Percentiles rank a stretch among this genome's conserved stretches.
Conservation (phyloP, 2,329 filamentous ascomycete genomes). For the Alternaria ethzedia region DNA sequence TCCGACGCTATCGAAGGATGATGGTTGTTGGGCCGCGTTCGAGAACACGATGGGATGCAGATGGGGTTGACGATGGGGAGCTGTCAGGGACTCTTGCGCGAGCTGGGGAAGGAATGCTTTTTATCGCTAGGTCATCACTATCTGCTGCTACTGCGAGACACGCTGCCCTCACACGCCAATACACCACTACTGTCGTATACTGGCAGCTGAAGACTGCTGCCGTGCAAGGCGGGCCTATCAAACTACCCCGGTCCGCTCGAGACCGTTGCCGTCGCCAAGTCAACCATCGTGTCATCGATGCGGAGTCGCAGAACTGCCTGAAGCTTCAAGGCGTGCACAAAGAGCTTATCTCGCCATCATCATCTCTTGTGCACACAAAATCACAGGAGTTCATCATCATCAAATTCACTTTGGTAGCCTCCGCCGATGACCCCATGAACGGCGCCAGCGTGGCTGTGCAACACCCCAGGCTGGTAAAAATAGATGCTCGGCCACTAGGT, state of each 20-base stretch:
- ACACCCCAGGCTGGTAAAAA: conserved; percentile 3
- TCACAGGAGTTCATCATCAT: not conserved
- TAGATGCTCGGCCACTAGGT: conserved; percentile 8
- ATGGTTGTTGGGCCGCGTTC: conserved; percentile 26
- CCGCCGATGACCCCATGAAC: not conserved
- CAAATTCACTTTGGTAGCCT: not conserved
- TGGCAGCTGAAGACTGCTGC: conserved; percentile 32
- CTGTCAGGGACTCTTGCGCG: not conserved
- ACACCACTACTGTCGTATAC: conserved; percentile 20
- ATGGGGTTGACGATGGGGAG: not conserved
- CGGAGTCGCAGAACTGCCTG: not conserved
- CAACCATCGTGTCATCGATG: not conserved
- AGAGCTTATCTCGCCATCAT: not conserved
- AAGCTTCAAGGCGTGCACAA: not conserved
- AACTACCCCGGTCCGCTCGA: conserved; percentile 11
- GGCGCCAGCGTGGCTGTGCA: conserved; percentile 11
- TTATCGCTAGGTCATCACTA: not conserved
- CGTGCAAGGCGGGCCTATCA: conserved; percentile 24
- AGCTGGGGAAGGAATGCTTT: not conserved
- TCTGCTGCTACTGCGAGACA: conserved; percentile 5
- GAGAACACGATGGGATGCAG: conserved; percentile 20
- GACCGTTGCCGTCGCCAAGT: conserved; percentile 10
- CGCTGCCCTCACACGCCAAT: conserved; percentile 19
- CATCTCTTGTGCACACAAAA: not conserved
- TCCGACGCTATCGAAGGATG: conserved; percentile 23